phyloP scores from a whole-genome alignment of 2,329 filamentous ascomycete species.

The Paraphoma sp. region DNA sequence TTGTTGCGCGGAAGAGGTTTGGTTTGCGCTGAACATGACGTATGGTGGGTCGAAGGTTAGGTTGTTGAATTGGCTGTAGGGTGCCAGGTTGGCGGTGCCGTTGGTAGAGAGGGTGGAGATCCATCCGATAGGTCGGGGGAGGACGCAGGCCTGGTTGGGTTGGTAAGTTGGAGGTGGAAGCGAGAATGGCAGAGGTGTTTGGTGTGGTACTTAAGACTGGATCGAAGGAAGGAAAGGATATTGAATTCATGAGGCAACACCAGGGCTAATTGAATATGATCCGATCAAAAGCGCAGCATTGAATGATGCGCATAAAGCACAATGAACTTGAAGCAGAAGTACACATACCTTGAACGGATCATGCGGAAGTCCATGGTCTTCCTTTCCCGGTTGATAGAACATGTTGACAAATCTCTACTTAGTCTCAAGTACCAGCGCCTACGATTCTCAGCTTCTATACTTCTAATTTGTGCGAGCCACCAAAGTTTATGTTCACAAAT shows the following conservation, averaged over 20 bases:
- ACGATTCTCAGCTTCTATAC: not conserved
- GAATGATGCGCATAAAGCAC: not conserved
- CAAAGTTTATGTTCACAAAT: too few relatives aligned
- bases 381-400: conserved; percentile 63
- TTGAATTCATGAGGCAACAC: too few relatives aligned
- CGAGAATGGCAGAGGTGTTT: not conserved
- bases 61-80: conserved; percentile 69
- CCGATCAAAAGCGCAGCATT: not conserved
- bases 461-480: too few relatives aligned
- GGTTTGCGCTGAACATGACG: conserved; percentile 68
- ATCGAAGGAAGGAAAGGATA: too few relatives aligned
- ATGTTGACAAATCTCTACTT: conserved; percentile 33
- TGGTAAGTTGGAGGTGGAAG: not conserved
- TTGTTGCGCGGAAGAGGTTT: conserved; percentile 53
- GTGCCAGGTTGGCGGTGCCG: conserved; percentile 63
- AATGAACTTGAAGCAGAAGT: not conserved
- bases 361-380: conserved; percentile 59
- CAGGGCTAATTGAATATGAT: too few relatives aligned
- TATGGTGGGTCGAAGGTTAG: conserved; percentile 68
- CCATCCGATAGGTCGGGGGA: conserved; percentile 69
- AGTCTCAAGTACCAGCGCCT: not conserved
- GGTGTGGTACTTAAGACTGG: not conserved
- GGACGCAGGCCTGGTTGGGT: conserved; percentile 58
- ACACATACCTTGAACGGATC: conserved; percentile 62
- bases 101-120: conserved; percentile 61